Conservation (phyloP, 108 stramenopile genomes). For the Nitzschia sp. region DNA sequence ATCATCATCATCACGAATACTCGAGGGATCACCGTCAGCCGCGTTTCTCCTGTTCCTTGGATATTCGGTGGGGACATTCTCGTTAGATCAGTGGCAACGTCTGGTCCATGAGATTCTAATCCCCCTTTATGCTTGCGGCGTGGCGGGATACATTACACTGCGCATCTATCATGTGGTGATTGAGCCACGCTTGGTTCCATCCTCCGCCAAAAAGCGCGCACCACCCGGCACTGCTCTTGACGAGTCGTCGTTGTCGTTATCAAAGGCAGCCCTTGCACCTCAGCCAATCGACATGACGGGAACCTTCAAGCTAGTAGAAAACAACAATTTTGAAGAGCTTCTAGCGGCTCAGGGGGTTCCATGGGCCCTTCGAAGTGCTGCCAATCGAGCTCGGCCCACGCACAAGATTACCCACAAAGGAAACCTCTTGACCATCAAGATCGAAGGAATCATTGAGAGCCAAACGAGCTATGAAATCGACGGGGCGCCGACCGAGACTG, state of each 20-base stretch:
- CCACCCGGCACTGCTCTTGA: not conserved
- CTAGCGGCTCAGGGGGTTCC: slow-evolving; percentile 60
- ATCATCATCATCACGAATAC: no score
- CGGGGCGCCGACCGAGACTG: slow-evolving; percentile 41
- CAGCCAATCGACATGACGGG: slow-evolving; percentile 52
- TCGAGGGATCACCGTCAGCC: not conserved
- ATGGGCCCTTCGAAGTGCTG: slow-evolving; percentile 48
- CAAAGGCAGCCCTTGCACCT: not conserved
- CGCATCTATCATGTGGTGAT: slow-evolving; percentile 11
- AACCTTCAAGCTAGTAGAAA: slow-evolving; percentile 44
- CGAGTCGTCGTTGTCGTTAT: no score
- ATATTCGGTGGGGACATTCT: not conserved
- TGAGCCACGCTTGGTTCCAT: slow-evolving; percentile 5
- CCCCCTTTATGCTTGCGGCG: slow-evolving; percentile 5
- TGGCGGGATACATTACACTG: slow-evolving; percentile 1
- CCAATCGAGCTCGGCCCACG: slow-evolving; percentile 49
- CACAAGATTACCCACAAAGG: slow-evolving; percentile 46
- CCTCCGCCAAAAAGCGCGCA: not conserved
- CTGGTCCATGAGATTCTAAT: not conserved
- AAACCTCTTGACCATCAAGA: slow-evolving; percentile 34
- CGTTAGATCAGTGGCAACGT: slow-evolving; percentile 9
- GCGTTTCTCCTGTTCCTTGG: not conserved
- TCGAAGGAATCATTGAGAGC: slow-evolving; percentile 53
- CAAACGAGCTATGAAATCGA: slow-evolving; percentile 53
- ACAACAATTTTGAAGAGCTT: slow-evolving; percentile 52